A percentile compares a stretch with the other conserved stretches of the same genome.
Evolutionary conservation across 306 rosid genomes (phyloP).

Genomic region (Abrus pulchellus): DNA sequence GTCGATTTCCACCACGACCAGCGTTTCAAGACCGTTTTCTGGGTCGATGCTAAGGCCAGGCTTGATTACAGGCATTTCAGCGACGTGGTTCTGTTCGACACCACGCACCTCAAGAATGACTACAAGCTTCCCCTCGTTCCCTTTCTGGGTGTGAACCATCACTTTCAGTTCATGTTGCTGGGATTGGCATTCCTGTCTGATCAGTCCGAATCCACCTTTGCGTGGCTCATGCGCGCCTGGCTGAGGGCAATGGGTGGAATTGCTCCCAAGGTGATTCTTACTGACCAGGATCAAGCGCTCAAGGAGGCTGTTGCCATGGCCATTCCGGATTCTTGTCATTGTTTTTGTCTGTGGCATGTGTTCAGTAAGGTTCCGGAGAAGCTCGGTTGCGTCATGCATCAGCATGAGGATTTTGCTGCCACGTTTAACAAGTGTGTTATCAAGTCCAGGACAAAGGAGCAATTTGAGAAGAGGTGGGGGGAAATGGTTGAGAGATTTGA

Average conservation of each 20-base stretch:
- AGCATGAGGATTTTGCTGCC: conserved; percentile 65
- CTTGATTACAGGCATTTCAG: conserved; percentile 69
- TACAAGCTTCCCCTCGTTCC: conserved; percentile 73
- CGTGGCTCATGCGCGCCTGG: conserved; percentile 76
- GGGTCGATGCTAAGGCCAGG: conserved; percentile 86
- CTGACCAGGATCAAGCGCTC: conserved; percentile 65
- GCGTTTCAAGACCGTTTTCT: conserved; percentile 64
- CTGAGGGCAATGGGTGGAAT: conserved; percentile 76
- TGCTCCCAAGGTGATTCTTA: conserved; percentile 73
- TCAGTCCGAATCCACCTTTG: conserved; percentile 60
- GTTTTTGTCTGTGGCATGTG: conserved; percentile 77
- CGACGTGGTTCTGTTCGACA: conserved; percentile 77
- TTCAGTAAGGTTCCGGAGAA: conserved; percentile 74
- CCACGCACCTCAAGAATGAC: conserved; percentile 69
- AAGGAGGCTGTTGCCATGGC: conserved; percentile 63
- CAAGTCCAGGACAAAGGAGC: conserved; percentile 71
- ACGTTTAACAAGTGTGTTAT: conserved; percentile 71
- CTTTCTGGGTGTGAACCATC: conserved; percentile 85
- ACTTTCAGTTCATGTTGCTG: conserved; percentile 75
- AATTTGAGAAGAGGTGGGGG: conserved; percentile 81
- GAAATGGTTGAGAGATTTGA: conserved; percentile 65
- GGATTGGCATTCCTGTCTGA: conserved; percentile 80
- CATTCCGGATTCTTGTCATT: conserved; percentile 64
- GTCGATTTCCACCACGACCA: conserved; percentile 72
- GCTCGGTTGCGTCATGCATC: conserved; percentile 59